phyloP scores from a whole-genome alignment of 495 filamentous ascomycete species.

The Penicillium waksmanii region DNA sequence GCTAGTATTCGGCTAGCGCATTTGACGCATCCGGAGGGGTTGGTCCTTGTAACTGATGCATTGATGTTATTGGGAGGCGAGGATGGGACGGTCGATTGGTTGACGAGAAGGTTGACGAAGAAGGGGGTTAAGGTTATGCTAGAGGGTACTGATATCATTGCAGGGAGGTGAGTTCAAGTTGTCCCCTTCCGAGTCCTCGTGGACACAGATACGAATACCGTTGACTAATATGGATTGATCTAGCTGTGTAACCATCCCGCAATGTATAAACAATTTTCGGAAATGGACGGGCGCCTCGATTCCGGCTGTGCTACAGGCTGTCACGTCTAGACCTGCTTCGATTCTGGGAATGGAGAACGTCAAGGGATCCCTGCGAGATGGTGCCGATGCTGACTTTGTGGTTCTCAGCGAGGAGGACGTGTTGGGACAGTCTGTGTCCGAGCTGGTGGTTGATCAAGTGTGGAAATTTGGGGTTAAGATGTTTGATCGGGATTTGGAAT shows the following conservation, averaged over 20 bases:
- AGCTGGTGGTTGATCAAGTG: constrained; percentile 60
- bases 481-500: constrained; percentile 1
- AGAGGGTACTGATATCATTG: constrained; percentile 63
- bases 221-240: background rate
- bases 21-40: constrained; percentile 40
- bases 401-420: constrained; percentile 51
- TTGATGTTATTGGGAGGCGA: constrained; percentile 57
- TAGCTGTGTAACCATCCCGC: constrained; percentile 62
- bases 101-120: constrained; percentile 64
- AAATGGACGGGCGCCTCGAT: constrained; percentile 61
- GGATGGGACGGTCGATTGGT: constrained; percentile 69
- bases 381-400: constrained; percentile 75
- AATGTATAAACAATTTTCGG: constrained; percentile 71
- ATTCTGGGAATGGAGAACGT: constrained; percentile 55
- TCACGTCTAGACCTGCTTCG: constrained; percentile 68
- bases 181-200: too few species aligned
- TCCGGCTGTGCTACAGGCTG: constrained; percentile 58
- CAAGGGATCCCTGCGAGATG: constrained; percentile 63
- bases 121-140: constrained; percentile 58
- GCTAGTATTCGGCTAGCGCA: constrained; percentile 46
- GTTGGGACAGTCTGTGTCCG: constrained; percentile 24
- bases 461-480: constrained; percentile 64
- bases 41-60: constrained; percentile 54
- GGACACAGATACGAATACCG: background rate
- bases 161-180: constrained; percentile 61